phyloP scores from a whole-genome alignment of 2,329 filamentous ascomycete species.

The Anisogramma anomala region DNA sequence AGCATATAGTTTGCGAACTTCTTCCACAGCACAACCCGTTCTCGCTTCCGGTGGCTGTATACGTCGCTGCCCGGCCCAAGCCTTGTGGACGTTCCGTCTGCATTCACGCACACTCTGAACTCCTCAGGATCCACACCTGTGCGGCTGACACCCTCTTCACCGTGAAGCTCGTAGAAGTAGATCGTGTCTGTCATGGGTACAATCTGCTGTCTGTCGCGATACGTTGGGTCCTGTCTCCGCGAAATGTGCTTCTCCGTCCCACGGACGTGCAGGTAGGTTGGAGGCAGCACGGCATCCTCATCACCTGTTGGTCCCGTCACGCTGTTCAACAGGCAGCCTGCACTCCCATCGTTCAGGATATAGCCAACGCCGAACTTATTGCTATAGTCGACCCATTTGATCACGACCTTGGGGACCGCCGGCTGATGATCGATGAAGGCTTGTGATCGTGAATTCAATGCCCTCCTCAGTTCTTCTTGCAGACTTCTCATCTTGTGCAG shows the following conservation, averaged over 20 bases:
- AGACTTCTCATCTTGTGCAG: conserved; percentile 43
- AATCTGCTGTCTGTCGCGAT: conserved; percentile 47
- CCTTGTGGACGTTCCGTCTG: conserved; percentile 49
- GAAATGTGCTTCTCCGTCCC: conserved; percentile 61
- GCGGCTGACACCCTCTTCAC: conserved; percentile 49
- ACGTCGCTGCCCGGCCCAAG: conserved; percentile 51
- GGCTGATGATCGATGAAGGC: conserved; percentile 46
- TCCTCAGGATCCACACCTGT: conserved; percentile 54
- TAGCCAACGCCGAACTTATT: conserved; percentile 80
- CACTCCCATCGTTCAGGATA: conserved; percentile 69
- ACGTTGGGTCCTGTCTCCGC: conserved; percentile 43
- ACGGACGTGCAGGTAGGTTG: conserved; percentile 60
- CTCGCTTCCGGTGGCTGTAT: conserved; percentile 54
- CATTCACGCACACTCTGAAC: conserved; percentile 43
- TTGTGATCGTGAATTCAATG: conserved; percentile 51
- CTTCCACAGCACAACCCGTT: conserved; percentile 57
- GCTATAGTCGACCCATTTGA: conserved; percentile 82
- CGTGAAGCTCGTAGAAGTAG: conserved; percentile 64
- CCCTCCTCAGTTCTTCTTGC: conserved; percentile 50
- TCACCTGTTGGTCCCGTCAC: conserved; percentile 41
- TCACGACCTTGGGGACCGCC: conserved; percentile 51
- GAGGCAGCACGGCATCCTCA: conserved; percentile 45
- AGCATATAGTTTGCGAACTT: conserved; percentile 68
- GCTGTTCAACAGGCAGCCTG: conserved; percentile 56
- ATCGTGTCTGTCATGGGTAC: conserved; percentile 54